Base-by-base conservation (phyloP, 345 rosid species). In the Acer campestre region DNA sequence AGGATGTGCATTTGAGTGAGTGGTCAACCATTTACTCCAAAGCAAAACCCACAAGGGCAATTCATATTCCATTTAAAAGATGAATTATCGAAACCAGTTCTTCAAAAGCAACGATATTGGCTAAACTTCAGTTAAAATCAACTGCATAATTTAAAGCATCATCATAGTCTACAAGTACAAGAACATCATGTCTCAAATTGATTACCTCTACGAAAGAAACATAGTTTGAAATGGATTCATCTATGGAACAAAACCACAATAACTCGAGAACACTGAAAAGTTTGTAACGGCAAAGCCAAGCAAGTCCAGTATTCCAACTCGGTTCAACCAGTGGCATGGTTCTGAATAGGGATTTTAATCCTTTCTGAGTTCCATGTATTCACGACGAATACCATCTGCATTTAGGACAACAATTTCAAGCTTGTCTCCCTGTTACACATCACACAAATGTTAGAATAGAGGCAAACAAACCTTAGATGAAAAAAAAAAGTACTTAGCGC, bases 391-490 rank as follows among this genome's bases (percentile, higher is more conserved):
- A 62, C 98, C 96, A 18, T 84, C 90, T 7, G 91, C 87, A 76
- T 89, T 94, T 70, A 94, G 77, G 71, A 94, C 58, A 62, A 94
- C 92, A 38, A 93, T 93, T 84, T 93, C 93, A 70, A 97, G 92
- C 77, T 79, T 90, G 90, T 94, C 98, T 67, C 98, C 98, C 98
- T 94, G 82, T 64, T 78, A n/a, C 62, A 76, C 18, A 70, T 35
- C 35, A 42, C 40, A 66, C 48, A 13, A 51, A 20, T 7, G 53
- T 67, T 17, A 53, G 20, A 76, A 20, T 55, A 23, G n/a, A 22
- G 20, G 7, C 35, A 66, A 55, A 67, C 17, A 5, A 29, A 48
- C 40, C 23, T 20, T 12, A 13, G 17, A 49, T 13, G 27, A 12
- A 73, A 56, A 12, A 13, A 42, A 7, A n/a, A n/a, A n/a, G n/a